Evolutionary conservation across 805 yeast genomes (phyloP).

Genomic region (Starmera quercuum): DNA sequence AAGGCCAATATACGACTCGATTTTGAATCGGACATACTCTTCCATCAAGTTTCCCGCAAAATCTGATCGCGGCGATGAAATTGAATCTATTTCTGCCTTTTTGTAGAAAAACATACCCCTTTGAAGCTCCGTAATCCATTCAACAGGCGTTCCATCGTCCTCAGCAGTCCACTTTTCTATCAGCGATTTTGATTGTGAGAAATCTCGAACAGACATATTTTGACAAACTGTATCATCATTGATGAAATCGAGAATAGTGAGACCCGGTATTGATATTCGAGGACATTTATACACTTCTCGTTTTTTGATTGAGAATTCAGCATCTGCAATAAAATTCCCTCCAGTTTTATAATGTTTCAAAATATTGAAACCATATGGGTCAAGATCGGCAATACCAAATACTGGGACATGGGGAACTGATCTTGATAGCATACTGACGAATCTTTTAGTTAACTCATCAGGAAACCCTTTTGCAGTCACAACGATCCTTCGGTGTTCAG

Average conservation of each 20-base stretch:
- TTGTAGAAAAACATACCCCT: conserved; percentile 47
- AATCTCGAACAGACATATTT: conserved; percentile 21
- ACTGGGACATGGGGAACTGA: conserved; percentile 24
- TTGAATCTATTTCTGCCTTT: conserved; percentile 55
- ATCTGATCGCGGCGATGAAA: too few species aligned
- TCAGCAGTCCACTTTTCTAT: conserved; percentile 8
- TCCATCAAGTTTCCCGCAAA: too few species aligned
- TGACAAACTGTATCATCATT: conserved; percentile 8
- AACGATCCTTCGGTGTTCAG: conserved; percentile 21
- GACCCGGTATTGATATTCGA: conserved; percentile 8
- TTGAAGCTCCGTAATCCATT: conserved; percentile 39
- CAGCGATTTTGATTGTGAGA: conserved; percentile 16
- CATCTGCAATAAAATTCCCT: background rate
- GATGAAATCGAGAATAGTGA: conserved; percentile 13
- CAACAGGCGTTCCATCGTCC: background rate
- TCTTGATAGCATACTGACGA: conserved; percentile 25
- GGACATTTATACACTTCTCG: conserved; percentile 6
- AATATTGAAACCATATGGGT: conserved; percentile 60
- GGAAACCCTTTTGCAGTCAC: conserved; percentile 71
- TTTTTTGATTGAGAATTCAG: conserved; percentile 1
- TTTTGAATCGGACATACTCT: too few species aligned
- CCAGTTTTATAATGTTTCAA: conserved; percentile 32
- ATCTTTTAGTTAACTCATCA: conserved; percentile 44
- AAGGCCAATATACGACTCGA: too few species aligned
- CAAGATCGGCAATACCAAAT: conserved; percentile 51